phyloP scores from a whole-genome alignment of 2,329 filamentous ascomycete species.

The Mollisia scopiformis region DNA sequence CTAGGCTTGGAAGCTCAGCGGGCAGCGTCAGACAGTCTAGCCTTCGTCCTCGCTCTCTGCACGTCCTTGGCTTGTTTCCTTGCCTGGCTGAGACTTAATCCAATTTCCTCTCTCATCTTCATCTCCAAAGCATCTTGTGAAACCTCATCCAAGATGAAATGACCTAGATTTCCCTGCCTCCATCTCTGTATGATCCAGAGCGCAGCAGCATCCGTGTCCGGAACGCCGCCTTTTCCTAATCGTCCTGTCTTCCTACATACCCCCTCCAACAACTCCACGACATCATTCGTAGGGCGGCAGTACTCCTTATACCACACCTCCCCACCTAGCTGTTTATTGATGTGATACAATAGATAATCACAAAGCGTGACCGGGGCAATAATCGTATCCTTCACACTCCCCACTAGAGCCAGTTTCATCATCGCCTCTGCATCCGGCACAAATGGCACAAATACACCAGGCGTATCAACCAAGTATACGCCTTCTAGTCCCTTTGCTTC shows the following conservation, averaged over 20 bases:
- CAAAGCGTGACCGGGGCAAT: slow-evolving; percentile 78
- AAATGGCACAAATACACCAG: slow-evolving; percentile 94
- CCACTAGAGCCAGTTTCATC: slow-evolving; percentile 92
- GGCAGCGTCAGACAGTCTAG: neutral
- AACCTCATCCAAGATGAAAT: slow-evolving; percentile 80
- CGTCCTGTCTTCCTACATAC: slow-evolving; percentile 78
- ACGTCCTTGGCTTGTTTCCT: slow-evolving; percentile 66
- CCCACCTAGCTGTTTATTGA: slow-evolving; percentile 59
- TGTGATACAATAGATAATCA: slow-evolving; percentile 85
- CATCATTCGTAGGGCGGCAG: slow-evolving; percentile 78
- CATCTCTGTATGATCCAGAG: slow-evolving; percentile 82
- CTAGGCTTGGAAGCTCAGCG: neutral
- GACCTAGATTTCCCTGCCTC: slow-evolving; percentile 75
- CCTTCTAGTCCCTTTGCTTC: slow-evolving; percentile 43
- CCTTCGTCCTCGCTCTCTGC: slow-evolving; percentile 45
- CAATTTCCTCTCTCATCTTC: slow-evolving; percentile 49
- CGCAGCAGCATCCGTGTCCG: slow-evolving; percentile 73
- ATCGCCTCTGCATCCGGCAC: slow-evolving; percentile 83
- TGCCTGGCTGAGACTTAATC: slow-evolving; percentile 69
- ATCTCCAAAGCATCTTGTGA: slow-evolving; percentile 60
- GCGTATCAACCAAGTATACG: slow-evolving; percentile 88
- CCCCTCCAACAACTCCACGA: slow-evolving; percentile 70
- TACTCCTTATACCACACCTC: slow-evolving; percentile 47
- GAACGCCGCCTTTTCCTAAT: slow-evolving; percentile 71
- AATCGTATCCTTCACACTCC: slow-evolving; percentile 87